These are phyloP conservation scores for Diaporthe amygdali DNA, from an alignment of 2,329 filamentous ascomycete genomes.

Conservation along the genomic window DNA sequence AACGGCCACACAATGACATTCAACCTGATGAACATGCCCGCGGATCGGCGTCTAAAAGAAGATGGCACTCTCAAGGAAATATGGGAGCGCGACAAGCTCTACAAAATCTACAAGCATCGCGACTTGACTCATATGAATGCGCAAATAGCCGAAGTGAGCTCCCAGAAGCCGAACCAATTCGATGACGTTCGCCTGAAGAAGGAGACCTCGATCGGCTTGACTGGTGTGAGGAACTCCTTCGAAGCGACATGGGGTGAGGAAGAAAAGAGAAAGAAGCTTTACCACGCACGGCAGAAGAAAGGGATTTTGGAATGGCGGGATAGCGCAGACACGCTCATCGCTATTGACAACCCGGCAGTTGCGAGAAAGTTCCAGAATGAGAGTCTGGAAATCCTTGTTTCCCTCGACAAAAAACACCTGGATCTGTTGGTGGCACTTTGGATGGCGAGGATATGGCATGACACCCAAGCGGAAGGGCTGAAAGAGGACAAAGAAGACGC, in stretches of 20 bases:
- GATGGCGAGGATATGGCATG: conserved; percentile 10
- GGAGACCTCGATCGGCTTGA: neutral
- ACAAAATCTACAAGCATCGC: neutral
- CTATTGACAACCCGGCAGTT: neutral
- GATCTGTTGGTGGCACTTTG: conserved; percentile 14
- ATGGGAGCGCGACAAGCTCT: neutral
- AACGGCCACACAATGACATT: neutral
- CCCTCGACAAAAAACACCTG: conserved; percentile 4
- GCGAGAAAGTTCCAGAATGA: neutral
- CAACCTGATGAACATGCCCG: neutral
- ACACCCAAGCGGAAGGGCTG: neutral
- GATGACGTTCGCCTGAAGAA: neutral
- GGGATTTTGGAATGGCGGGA: conserved; percentile 18
- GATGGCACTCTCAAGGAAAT: neutral
- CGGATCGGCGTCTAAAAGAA: neutral
- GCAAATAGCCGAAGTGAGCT: neutral
- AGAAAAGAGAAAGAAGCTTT: neutral
- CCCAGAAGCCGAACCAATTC: neutral
- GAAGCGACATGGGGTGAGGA: neutral
- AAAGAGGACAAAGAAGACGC: neutral
- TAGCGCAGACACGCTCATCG: neutral
- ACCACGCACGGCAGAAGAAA: conserved; percentile 9
- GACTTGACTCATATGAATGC: neutral
- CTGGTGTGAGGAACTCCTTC: neutral
- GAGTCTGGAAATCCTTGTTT: neutral